Base-by-base conservation (phyloP, 2,329 filamentous ascomycete species). In the Fusarium sublunatum region DNA sequence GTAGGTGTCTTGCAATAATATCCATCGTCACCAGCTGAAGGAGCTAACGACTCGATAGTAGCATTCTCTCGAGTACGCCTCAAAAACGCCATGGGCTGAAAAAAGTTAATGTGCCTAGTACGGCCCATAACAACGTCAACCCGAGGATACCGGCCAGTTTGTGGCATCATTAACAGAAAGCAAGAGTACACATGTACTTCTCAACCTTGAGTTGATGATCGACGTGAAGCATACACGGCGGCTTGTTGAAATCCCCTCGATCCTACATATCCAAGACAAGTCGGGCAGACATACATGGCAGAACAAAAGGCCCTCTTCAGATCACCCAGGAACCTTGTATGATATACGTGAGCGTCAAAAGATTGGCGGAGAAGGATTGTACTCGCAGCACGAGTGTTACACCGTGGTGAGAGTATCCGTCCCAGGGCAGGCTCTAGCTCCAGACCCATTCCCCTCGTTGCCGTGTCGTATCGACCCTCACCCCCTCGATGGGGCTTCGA, bases 231-330 rank as follows among this genome's bases (percentile, higher is more conserved):
- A 47, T 52, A 38, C 32, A 32, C 38, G 61, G 26, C 13, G 35
- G 39, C 26, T 41, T 22, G 29, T 42, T 28, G 46, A 34, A 36
- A 15, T 35, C 9, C 25, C 15, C 28, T 32, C 28, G 31, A 43
- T 26, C 34, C 43, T 43, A 19, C 5, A 11, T 31, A 24, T 42
- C 32, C 50, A 36, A 44, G 38, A 65, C 53, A 47, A 13, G 58
- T 58, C 36, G 58, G 62, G 48, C 48, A 66, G 28, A 36, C 48
- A 54, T 58, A 59, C 57, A 58, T 43, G 42, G 32, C 4, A 35
- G n/a, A 26, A 46, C 24, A 61, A 53, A 53, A 55, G 48, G 32
- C 7, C 46, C 31, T 58, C 15, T 48, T 11, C 36, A 28, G 49
- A 45, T 9, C 25, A 50, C 38, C 53, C 38, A 53, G 40, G 44